Evolutionary conservation across 768 basidiomycete genomes (phyloP).

Genomic region (Kwoniella shandongensis): DNA sequence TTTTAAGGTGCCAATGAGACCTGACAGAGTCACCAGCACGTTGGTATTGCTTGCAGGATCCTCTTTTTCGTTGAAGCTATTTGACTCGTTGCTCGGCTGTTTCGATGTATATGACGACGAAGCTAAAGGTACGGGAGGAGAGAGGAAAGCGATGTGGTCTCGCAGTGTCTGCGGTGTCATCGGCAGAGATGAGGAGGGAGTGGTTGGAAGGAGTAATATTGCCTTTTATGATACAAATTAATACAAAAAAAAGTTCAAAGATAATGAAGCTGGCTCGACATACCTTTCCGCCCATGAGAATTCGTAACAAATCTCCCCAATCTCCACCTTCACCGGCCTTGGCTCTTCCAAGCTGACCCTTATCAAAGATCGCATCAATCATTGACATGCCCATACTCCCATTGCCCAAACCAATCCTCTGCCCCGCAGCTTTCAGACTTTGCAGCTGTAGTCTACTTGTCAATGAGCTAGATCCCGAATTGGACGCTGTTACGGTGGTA

Average conservation of each 20-base stretch:
- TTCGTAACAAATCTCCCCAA: conserved; percentile 49
- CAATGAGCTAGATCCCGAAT: conserved; percentile 9
- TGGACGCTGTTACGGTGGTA: neutral
- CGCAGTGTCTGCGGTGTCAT: conserved; percentile 73
- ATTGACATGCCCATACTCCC: conserved; percentile 53
- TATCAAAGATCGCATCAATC: conserved; percentile 52
- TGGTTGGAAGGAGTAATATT: conserved; percentile 73
- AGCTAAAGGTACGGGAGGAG: conserved; percentile 56
- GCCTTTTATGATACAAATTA: conserved; percentile 67
- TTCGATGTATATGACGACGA: conserved; percentile 28
- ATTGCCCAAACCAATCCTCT: conserved; percentile 50
- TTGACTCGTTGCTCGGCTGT: conserved; percentile 28
- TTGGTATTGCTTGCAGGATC: conserved; percentile 1
- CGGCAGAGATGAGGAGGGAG: conserved; percentile 58
- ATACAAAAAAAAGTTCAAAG: too few relatives aligned
- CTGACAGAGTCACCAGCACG: conserved; percentile 71
- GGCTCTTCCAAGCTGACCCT: conserved; percentile 37
- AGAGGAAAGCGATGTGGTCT: conserved; percentile 76
- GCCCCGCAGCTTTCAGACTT: conserved; percentile 53
- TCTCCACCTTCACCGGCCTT: conserved; percentile 40
- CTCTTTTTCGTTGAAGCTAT: conserved; percentile 46
- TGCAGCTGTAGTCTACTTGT: conserved; percentile 51
- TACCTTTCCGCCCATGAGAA: conserved; percentile 48
- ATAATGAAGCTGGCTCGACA: conserved; percentile 4
- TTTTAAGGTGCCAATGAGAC: conserved; percentile 69